These are phyloP conservation scores for Saccharomycopsis hybrid DNA, from an alignment of 1,139 yeast genomes.

Conservation along the genomic window DNA sequence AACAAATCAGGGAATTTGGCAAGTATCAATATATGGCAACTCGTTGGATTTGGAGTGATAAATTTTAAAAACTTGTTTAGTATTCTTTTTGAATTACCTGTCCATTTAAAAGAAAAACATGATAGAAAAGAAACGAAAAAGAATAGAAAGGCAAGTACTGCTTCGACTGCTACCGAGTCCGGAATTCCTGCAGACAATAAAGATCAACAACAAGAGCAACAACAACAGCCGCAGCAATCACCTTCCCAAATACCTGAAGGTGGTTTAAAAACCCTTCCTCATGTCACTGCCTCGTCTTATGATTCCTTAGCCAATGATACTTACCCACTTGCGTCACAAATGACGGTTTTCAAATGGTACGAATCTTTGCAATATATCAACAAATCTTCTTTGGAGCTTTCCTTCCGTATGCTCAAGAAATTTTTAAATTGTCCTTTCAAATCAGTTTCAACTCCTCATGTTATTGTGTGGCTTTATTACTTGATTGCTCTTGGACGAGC, in stretches of 20 bases:
- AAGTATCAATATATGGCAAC: slow-evolving; percentile 63
- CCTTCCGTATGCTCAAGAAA: slow-evolving; percentile 57
- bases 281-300: slow-evolving; percentile 20
- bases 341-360: slow-evolving; percentile 50
- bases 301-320: slow-evolving; percentile 19
- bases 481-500: slow-evolving; percentile 57
- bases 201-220: slow-evolving; percentile 3
- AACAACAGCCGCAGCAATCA: not conserved
- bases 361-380: slow-evolving; percentile 48
- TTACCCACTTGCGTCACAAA: slow-evolving; percentile 36
- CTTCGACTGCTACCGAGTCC: not conserved
- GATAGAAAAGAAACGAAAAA: slow-evolving; percentile 65
- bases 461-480: slow-evolving; percentile 66
- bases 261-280: not conserved
- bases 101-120: slow-evolving; percentile 61
- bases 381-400: slow-evolving; percentile 58
- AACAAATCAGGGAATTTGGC: slow-evolving; percentile 73
- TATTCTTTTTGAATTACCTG: slow-evolving; percentile 60
- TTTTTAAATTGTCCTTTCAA: slow-evolving; percentile 66
- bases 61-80: slow-evolving; percentile 71
- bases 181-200: slow-evolving; percentile 14
- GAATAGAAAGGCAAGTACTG: slow-evolving; percentile 29
- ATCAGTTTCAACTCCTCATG: slow-evolving; percentile 57
- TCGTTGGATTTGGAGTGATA: slow-evolving; percentile 58
- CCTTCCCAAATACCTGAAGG: not conserved